Conservation (phyloP, 345 rosid species). For the Euphorbia peplus region DNA sequence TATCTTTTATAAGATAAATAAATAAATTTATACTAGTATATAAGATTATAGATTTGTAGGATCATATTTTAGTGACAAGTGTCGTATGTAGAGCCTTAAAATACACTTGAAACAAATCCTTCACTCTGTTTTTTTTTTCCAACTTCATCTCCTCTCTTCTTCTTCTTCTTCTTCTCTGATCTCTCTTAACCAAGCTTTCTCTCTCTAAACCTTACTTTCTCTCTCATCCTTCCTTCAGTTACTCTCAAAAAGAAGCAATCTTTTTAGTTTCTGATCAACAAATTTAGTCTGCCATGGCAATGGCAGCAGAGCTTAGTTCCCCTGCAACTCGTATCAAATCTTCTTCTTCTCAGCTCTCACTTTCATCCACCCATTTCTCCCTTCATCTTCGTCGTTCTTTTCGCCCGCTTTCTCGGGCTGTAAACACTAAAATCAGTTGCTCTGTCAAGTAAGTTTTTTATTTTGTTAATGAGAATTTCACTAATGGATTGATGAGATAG, state of each 20-base stretch:
- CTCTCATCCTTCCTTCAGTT: background rate
- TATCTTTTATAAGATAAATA: too few species aligned
- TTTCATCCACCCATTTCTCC: constrained; percentile 49
- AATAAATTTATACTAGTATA: background rate
- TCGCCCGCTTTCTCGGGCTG: constrained; percentile 38
- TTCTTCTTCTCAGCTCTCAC: constrained; percentile 55
- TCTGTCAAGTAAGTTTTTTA: constrained; percentile 55
- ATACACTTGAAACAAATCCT: constrained; percentile 20
- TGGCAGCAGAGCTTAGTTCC: constrained; percentile 63
- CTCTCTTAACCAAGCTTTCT: background rate
- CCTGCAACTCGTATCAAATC: constrained; percentile 38
- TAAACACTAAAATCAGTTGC: constrained; percentile 52
- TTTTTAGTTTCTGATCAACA: background rate
- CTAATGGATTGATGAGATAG: background rate
- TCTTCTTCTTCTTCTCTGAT: background rate
- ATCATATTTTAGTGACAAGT: constrained; percentile 45
- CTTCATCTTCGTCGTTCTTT: constrained; percentile 43
- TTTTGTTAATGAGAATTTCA: background rate
- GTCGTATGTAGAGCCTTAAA: constrained; percentile 50
- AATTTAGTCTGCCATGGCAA: constrained; percentile 42
- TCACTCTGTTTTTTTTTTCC: background rate
- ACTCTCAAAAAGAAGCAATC: constrained; percentile 4
- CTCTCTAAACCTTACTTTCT: constrained; percentile 12
- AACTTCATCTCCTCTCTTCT: background rate
- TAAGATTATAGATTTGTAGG: constrained; percentile 21